Percentiles rank a stretch among this genome's conserved stretches.
Evolutionary conservation across 1,284 basidiomycete genomes (phyloP).

Genomic region (Macrocystidia cucumis): DNA sequence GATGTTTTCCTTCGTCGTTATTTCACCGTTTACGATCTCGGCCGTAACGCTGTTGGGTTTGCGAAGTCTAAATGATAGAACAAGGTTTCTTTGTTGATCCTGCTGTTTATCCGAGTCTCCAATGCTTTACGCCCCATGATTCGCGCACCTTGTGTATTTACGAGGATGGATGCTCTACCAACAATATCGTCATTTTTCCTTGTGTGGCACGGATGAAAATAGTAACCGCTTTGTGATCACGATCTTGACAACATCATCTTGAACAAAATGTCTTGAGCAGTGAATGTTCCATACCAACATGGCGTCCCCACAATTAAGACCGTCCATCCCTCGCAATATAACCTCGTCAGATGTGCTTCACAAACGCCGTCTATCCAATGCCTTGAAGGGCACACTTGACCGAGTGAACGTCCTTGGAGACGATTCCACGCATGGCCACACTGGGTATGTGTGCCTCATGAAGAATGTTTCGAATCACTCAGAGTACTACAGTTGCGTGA

Average conservation of each 20-base stretch:
- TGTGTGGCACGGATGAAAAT: too few relatives aligned
- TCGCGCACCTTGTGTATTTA: too few relatives aligned
- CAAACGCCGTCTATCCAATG: slow-evolving; percentile 14
- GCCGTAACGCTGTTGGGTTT: slow-evolving; percentile 82
- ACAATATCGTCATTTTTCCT: too few relatives aligned
- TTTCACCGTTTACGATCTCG: slow-evolving; percentile 93
- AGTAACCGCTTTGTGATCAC: background rate
- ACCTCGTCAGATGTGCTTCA: too few relatives aligned
- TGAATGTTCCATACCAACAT: too few relatives aligned
- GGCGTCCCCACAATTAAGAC: too few relatives aligned
- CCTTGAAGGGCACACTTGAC: slow-evolving; percentile 19
- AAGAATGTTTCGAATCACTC: slow-evolving; percentile 5
- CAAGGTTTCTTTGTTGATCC: too few relatives aligned
- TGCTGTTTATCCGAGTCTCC: too few relatives aligned
- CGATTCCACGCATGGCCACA: slow-evolving; percentile 44
- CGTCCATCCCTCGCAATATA: too few relatives aligned
- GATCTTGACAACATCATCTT: background rate
- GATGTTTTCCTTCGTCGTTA: slow-evolving; percentile 86
- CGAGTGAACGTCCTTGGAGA: slow-evolving; percentile 58
- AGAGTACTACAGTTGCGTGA: slow-evolving; percentile 56
- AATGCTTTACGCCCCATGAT: too few relatives aligned
- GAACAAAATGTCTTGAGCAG: too few relatives aligned
- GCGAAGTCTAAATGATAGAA: slow-evolving; percentile 42
- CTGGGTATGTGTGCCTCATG: slow-evolving; percentile 39
- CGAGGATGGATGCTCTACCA: too few relatives aligned